Conservation (phyloP, 768 basidiomycete species). For the Fomitopsis serialis region DNA sequence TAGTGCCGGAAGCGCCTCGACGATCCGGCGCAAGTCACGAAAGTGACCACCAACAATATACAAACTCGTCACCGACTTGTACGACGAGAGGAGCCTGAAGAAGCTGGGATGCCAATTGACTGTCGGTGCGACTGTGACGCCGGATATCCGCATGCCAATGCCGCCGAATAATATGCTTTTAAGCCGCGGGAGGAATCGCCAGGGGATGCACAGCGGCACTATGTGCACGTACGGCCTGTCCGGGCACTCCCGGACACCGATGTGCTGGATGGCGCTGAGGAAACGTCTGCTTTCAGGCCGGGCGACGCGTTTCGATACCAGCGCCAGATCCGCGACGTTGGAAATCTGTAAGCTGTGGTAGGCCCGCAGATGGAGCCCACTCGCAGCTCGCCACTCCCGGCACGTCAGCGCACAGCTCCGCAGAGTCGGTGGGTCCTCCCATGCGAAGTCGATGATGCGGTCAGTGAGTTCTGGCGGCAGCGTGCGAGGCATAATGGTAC, state of each 20-base stretch:
- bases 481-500: neutral
- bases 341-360: conserved; percentile 19
- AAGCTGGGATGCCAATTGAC: no score
- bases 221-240: conserved; percentile 8
- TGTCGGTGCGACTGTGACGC: no score
- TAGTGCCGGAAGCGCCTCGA: no score
- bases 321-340: conserved; percentile 8
- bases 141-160: no score
- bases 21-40: no score
- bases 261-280: conserved; percentile 20
- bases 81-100: no score
- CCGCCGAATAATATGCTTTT: conserved; percentile 16
- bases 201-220: conserved; percentile 21
- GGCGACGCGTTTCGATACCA: conserved; percentile 12
- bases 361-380: conserved; percentile 17
- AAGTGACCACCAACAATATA: no score
- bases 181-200: conserved; percentile 13
- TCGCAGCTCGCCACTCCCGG: conserved; percentile 19
- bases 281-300: conserved; percentile 14
- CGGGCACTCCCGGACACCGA: conserved; percentile 14
- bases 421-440: conserved; percentile 22
- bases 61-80: no score
- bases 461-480: conserved; percentile 24
- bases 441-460: conserved; percentile 23
- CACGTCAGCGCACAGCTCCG: conserved; percentile 20